phyloP scores from a whole-genome alignment of 2,329 filamentous ascomycete genomes.

The Plectosphaerella sp. region DNA sequence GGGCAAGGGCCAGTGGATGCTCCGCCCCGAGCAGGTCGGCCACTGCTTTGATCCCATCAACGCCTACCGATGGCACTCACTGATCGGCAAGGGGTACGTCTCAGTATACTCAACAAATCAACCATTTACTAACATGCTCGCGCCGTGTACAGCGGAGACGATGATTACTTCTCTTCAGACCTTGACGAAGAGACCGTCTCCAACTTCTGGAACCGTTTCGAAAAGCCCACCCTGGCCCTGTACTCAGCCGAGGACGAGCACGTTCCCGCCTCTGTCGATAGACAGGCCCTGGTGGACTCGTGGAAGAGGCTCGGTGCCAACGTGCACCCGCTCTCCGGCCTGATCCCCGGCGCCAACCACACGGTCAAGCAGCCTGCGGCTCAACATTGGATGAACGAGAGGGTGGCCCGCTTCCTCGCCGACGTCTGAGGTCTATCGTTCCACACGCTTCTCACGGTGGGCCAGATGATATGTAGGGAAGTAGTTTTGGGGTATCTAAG shows the following conservation, averaged over 20 bases:
- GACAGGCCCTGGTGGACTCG: conserved; percentile 47
- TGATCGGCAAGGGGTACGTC: conserved; percentile 45
- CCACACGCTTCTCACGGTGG: too few relatives aligned
- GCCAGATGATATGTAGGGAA: background rate
- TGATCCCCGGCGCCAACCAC: conserved; percentile 50
- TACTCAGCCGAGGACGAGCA: conserved; percentile 64
- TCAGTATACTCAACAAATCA: background rate
- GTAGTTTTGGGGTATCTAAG: too few relatives aligned
- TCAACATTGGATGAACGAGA: conserved; percentile 44
- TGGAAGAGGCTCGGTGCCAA: conserved; percentile 47
- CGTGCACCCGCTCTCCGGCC: conserved; percentile 45
- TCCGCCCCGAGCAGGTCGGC: background rate
- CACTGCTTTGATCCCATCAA: conserved; percentile 35
- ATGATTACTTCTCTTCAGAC: conserved; percentile 87
- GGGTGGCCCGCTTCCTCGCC: conserved; percentile 41
- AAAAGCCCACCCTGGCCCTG: conserved; percentile 58
- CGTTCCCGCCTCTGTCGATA: conserved; percentile 55
- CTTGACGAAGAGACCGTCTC: conserved; percentile 52
- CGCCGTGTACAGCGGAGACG: conserved; percentile 52
- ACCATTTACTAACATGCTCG: background rate
- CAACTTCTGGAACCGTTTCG: conserved; percentile 62
- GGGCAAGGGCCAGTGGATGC: conserved; percentile 53
- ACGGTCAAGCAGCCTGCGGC: conserved; percentile 40
- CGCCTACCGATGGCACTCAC: conserved; percentile 47
- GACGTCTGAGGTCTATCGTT: conserved; percentile 1